Percentiles rank a stretch among this genome's conserved stretches.
phyloP scores from a whole-genome alignment of 441 rosid genomes.

The Pelargonium australe region DNA sequence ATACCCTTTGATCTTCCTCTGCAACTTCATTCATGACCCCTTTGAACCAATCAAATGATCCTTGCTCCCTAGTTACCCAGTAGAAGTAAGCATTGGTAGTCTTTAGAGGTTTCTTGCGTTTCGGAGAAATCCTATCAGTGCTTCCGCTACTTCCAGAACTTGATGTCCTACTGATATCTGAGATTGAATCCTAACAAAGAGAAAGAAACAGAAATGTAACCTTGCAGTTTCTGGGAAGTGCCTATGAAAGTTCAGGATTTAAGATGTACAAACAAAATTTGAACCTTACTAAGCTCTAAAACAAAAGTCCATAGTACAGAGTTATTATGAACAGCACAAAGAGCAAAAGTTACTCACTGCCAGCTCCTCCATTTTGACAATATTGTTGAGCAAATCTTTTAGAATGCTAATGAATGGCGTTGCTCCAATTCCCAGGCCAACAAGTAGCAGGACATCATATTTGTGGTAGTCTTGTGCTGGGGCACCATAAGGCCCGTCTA shows the following conservation, averaged over 20 bases:
- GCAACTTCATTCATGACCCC: conserved; percentile 90
- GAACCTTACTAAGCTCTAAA: not conserved
- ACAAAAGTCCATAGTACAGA: not conserved
- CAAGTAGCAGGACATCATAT: conserved; percentile 81
- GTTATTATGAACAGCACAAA: not conserved
- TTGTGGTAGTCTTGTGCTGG: conserved; percentile 94
- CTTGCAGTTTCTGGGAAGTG: not conserved
- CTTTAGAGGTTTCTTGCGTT: conserved; percentile 43
- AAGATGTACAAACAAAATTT: conserved; percentile 4
- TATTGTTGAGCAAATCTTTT: conserved; percentile 84
- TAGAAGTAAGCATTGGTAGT: conserved; percentile 83
- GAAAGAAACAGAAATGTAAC: not conserved
- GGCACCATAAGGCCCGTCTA: conserved; percentile 94
- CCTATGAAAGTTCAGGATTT: conserved; percentile 1
- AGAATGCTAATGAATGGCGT: conserved; percentile 95
- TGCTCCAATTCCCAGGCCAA: conserved; percentile 93
- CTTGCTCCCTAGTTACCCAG: conserved; percentile 91
- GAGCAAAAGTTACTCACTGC: conserved; percentile 23
- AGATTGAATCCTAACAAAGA: conserved; percentile 38
- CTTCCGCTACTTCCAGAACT: conserved; percentile 27
- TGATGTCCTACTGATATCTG: conserved; percentile 57
- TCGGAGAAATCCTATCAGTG: conserved; percentile 19
- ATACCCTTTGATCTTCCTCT: conserved; percentile 76
- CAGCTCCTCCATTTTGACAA: conserved; percentile 38
- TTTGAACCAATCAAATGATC: conserved; percentile 94